phyloP scores from a whole-genome alignment of 2,329 filamentous ascomycete species.

The Aspergillus amoenus region DNA sequence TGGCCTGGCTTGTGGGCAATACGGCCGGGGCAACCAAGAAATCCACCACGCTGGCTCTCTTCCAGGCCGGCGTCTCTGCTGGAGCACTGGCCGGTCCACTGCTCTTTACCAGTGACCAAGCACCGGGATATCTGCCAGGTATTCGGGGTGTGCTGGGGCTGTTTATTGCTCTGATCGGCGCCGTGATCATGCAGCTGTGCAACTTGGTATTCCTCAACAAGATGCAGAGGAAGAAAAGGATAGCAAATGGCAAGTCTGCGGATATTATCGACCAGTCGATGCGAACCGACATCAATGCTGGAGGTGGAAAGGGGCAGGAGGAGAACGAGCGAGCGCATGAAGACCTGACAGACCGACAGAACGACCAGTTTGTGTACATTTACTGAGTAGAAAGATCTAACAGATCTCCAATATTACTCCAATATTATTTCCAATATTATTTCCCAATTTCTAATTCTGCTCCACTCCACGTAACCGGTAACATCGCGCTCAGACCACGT shows the following conservation, averaged over 20 bases:
- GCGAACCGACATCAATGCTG: slow-evolving; percentile 39
- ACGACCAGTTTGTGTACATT: slow-evolving; percentile 68
- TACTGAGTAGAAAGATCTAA: slow-evolving; percentile 39
- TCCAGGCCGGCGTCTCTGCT: slow-evolving; percentile 60
- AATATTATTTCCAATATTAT: too few species aligned
- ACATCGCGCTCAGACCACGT: too few species aligned
- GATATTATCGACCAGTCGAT: slow-evolving; percentile 62
- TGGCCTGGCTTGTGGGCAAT: slow-evolving; percentile 69
- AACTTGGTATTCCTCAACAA: slow-evolving; percentile 57
- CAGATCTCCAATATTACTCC: too few species aligned
- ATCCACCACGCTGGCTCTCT: slow-evolving; percentile 62
- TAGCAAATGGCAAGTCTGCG: slow-evolving; percentile 61
- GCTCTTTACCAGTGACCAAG: slow-evolving; percentile 59
- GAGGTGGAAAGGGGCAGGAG: slow-evolving; percentile 9
- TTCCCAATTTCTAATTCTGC: too few species aligned
- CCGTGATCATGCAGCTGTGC: slow-evolving; percentile 54
- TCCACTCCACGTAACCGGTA: too few species aligned
- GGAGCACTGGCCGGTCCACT: slow-evolving; percentile 69
- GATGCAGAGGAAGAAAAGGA: slow-evolving; percentile 54
- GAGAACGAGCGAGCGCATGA: slow-evolving; percentile 53
- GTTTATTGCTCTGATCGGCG: slow-evolving; percentile 51
- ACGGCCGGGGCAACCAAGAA: slow-evolving; percentile 69
- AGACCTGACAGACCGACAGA: slow-evolving; percentile 66
- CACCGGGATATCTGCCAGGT: slow-evolving; percentile 59
- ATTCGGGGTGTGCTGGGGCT: slow-evolving; percentile 51